Evolutionary conservation across 768 basidiomycete species (phyloP), one percentile per base, ranked within the genome.

Genomic region (Cyclocybe cylindracea): DNA sequence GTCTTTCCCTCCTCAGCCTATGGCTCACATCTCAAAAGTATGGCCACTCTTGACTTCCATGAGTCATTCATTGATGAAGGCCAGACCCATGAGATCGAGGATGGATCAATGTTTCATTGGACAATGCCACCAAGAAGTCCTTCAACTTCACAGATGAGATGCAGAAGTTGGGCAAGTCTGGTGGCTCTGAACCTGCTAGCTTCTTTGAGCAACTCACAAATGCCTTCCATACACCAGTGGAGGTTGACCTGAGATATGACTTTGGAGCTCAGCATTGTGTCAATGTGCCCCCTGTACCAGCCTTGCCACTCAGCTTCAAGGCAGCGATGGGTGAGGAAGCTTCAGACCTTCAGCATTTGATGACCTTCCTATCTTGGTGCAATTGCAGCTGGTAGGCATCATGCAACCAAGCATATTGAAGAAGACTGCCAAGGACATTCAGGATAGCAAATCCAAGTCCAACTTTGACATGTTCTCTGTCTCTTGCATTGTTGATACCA

Each of bases 61-160:
- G 55, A 59, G 13, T 62, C 72, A 11, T 59, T 83, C 34, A 65
- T 62, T 1, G 58, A 63, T 11, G 64, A 56, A 2, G 58, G 55
- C 13, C 56, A 54, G 24, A 44, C 52, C 0, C 50, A 44, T 16
- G 61, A 58, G 14, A 47, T 78, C 40, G 78, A 80, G 18, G 79
- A 78, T 7, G 69, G 75, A 10, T 72, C 65, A n/a, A n/a, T 0
- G 65, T 35, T 70, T 69, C 18, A 43, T 75, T 75, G 0, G 84
- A 82, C 10, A 83, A 85, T 47, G 82, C 86, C 55, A 91, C 89
- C 0, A 89, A 85, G 70, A 86, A 80, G 59, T 87, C 85, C 1
- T 93, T 92, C 54, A 89, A 93, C 61, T 93, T 92, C 61, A 93
- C 91, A 0, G 87, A 85, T 35, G 91, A 91, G 65, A 67, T 92